A percentile compares a stretch with the other conserved stretches of the same genome.
phyloP scores from a whole-genome alignment of 305 asterid species.

The Fraxinus ornus region DNA sequence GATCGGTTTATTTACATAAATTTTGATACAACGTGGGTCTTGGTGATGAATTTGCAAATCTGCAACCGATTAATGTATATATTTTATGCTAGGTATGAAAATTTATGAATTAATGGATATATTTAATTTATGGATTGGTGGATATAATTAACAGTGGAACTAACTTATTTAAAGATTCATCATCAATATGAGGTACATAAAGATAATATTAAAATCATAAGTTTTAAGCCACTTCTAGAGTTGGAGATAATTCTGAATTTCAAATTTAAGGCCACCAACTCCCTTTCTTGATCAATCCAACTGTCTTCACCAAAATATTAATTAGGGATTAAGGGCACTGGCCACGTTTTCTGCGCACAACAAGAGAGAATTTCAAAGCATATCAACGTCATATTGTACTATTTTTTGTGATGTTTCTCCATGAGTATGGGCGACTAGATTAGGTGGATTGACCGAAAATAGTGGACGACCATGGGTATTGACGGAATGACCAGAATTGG shows the following conservation, averaged over 20 bases:
- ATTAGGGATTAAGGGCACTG: not conserved
- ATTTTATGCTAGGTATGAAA: not conserved
- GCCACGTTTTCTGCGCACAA: too few species aligned
- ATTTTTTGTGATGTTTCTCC: too few species aligned
- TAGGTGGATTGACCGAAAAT: too few species aligned
- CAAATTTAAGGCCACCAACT: not conserved
- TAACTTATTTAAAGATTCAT: not conserved
- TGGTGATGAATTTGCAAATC: not conserved
- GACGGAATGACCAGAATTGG: too few species aligned
- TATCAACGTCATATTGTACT: too few species aligned
- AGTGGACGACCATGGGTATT: too few species aligned
- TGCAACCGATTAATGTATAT: too few species aligned
- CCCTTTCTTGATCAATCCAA: not conserved
- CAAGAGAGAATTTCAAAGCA: too few species aligned
- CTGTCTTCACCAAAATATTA: not conserved
- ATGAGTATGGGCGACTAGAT: too few species aligned
- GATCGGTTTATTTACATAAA: not conserved
- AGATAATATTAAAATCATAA: not conserved
- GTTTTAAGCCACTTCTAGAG: not conserved
- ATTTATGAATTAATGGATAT: not conserved
- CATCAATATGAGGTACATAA: not conserved
- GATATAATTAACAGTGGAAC: not conserved
- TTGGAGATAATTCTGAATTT: not conserved
- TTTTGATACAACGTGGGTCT: not conserved
- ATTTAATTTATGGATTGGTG: not conserved